Percentiles rank a stretch among this genome's conserved stretches.
Evolutionary conservation across 1,139 yeast species (phyloP).

Genomic region (Scheffersomyces stambukii): DNA sequence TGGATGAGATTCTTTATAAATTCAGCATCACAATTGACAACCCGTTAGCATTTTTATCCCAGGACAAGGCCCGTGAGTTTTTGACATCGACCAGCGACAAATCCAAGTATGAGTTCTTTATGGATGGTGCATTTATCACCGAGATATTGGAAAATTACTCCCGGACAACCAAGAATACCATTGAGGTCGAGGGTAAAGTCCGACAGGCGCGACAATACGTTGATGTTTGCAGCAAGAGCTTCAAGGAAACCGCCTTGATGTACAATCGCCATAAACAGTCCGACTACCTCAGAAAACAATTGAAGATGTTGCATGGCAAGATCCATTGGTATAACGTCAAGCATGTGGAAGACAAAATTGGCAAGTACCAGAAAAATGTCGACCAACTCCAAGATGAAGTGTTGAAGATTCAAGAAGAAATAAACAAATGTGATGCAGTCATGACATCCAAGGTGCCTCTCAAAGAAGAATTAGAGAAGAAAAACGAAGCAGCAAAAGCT

Average conservation of each 20-base stretch:
- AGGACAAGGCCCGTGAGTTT: constrained; percentile 91
- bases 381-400: constrained; percentile 18
- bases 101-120: constrained; percentile 69
- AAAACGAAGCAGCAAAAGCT: constrained; percentile 14
- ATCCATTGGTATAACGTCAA: constrained; percentile 59
- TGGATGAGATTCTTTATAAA: constrained; percentile 64
- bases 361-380: constrained; percentile 14
- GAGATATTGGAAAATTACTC: constrained; percentile 54
- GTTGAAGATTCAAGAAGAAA: constrained; percentile 10
- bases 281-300: constrained; percentile 39
- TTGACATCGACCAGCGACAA: constrained; percentile 69
- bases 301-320: constrained; percentile 53
- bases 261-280: constrained; percentile 39
- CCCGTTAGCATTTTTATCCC: constrained; percentile 90
- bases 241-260: constrained; percentile 29
- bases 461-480: constrained; percentile 11
- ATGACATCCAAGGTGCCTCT: constrained; percentile 8
- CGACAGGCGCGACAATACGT: constrained; percentile 25
- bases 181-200: constrained; percentile 36
- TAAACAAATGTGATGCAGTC: constrained; percentile 13
- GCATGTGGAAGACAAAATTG: constrained; percentile 29
- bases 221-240: constrained; percentile 24
- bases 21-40: constrained; percentile 83
- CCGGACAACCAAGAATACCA: constrained; percentile 34
- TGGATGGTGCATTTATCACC: constrained; percentile 72